These are phyloP conservation scores for Trichoderma virens DNA, from an alignment of 495 filamentous ascomycete species.

Conservation along the genomic window DNA sequence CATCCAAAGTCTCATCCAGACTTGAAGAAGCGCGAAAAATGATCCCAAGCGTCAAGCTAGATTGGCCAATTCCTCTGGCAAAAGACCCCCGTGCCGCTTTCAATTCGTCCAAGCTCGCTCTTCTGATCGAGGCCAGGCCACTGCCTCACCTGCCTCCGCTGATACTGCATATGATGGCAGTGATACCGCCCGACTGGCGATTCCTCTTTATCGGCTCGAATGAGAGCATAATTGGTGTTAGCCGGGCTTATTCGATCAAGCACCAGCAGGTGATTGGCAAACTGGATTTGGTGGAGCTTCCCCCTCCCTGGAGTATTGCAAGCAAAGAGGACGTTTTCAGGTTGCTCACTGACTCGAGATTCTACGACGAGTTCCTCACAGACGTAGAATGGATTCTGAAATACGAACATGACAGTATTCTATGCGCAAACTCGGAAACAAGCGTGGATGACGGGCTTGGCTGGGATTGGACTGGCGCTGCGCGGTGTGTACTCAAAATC, in stretches of 20 bases:
- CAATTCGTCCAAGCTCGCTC: conserved; percentile 40
- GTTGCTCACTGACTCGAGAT: conserved; percentile 36
- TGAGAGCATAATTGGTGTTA: conserved; percentile 31
- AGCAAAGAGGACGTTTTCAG: conserved; percentile 36
- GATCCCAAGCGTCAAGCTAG: conserved; percentile 33
- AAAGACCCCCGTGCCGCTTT: conserved; percentile 30
- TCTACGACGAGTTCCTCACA: conserved; percentile 38
- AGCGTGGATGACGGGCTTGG: conserved; percentile 41
- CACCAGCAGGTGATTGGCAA: conserved; percentile 38
- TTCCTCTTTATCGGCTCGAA: conserved; percentile 42
- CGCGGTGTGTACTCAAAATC: conserved; percentile 24
- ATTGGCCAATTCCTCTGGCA: conserved; percentile 21
- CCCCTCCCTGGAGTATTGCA: conserved; percentile 31
- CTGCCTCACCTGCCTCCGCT: conserved; percentile 36
- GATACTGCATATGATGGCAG: conserved; percentile 41
- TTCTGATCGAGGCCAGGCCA: conserved; percentile 42
- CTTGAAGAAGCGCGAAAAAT: conserved; percentile 30
- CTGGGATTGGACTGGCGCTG: conserved; percentile 42
- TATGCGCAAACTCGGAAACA: conserved; percentile 39
- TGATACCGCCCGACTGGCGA: conserved; percentile 44
- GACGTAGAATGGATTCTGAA: conserved; percentile 39
- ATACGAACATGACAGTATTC: conserved; percentile 42
- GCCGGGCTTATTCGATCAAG: conserved; percentile 30
- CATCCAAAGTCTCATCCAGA: conserved; percentile 24
- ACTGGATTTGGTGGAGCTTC: conserved; percentile 37